A percentile compares a stretch with the other conserved stretches of the same genome.
Evolutionary conservation across 495 filamentous ascomycete genomes (phyloP).

Genomic region (Tetracladium setigerum): DNA sequence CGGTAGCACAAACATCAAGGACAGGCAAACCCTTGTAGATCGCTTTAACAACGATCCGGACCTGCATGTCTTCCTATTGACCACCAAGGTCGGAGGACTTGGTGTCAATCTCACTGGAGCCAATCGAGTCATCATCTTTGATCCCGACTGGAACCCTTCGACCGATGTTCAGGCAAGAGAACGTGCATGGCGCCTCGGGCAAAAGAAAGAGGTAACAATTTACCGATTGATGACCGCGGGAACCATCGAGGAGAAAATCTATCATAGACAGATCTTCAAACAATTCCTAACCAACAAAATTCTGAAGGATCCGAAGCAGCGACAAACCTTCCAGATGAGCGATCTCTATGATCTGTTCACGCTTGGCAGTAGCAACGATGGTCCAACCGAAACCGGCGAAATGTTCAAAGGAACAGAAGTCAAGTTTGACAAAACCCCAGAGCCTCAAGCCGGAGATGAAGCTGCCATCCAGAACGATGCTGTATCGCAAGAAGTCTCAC

Average conservation of each 20-base stretch:
- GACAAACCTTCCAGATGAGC: slow-evolving; percentile 72
- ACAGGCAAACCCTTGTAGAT: slow-evolving; percentile 77
- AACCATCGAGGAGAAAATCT: slow-evolving; percentile 98
- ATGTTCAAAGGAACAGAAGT: slow-evolving; percentile 81
- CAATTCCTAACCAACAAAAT: slow-evolving; percentile 95
- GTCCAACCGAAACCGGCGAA: slow-evolving; percentile 71
- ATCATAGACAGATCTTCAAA: slow-evolving; percentile 96
- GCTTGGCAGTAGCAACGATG: slow-evolving; percentile 59
- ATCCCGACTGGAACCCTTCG: slow-evolving; percentile 96
- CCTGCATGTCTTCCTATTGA: slow-evolving; percentile 83
- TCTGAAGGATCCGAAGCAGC: slow-evolving; percentile 82
- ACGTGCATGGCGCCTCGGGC: slow-evolving; percentile 89
- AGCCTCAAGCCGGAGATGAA: slow-evolving; percentile 29
- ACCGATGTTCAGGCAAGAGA: slow-evolving; percentile 94
- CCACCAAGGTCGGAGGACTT: slow-evolving; percentile 89
- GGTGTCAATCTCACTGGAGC: slow-evolving; percentile 93
- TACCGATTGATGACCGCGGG: slow-evolving; percentile 95
- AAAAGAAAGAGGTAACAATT: slow-evolving; percentile 88
- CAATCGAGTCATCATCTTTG: slow-evolving; percentile 92
- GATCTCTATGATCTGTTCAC: slow-evolving; percentile 90
- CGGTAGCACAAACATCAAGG: slow-evolving; percentile 75
- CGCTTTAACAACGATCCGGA: slow-evolving; percentile 78
- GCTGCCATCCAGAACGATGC: slow-evolving; percentile 12
- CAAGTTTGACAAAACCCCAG: slow-evolving; percentile 36
- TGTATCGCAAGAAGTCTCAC: slow-evolving; percentile 29